Percentiles rank a stretch among this genome's conserved stretches.
phyloP scores from a whole-genome alignment of 2,329 filamentous ascomycete genomes.

The Biscogniauxia sp. region DNA sequence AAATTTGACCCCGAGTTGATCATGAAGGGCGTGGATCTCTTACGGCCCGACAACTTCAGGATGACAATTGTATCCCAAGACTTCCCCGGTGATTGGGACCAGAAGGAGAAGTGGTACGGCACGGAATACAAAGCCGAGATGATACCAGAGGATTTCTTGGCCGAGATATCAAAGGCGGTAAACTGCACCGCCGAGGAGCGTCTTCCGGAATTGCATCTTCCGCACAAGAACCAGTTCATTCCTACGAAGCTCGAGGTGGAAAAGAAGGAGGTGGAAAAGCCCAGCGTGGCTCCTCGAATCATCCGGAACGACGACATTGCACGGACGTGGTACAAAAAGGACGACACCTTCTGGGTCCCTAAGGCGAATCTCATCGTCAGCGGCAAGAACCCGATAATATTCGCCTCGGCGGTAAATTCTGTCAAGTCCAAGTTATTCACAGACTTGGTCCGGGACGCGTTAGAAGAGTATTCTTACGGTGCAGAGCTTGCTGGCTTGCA shows the following conservation, averaged over 20 bases:
- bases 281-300: constrained; percentile 71
- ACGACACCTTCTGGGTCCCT: constrained; percentile 97
- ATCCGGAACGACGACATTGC: constrained; percentile 80
- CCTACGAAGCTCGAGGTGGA: constrained; percentile 91
- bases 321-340: constrained; percentile 96
- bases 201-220: constrained; percentile 73
- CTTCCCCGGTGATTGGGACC: constrained; percentile 78
- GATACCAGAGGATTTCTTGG: constrained; percentile 73
- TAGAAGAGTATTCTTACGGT: constrained; percentile 94
- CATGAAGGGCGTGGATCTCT: constrained; percentile 65
- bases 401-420: constrained; percentile 72
- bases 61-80: constrained; percentile 80
- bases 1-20: constrained; percentile 81
- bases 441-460: constrained; percentile 80
- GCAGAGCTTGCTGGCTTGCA: constrained; percentile 87
- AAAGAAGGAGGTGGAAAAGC: constrained; percentile 82
- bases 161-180: constrained; percentile 65
- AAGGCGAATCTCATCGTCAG: constrained; percentile 85
- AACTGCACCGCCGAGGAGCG: constrained; percentile 56
- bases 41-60: constrained; percentile 87
- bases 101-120: constrained; percentile 96
- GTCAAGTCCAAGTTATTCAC: constrained; percentile 79
- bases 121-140: constrained; percentile 86
- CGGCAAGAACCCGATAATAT: constrained; percentile 75
- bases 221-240: constrained; percentile 93